Conservation (phyloP, 2,329 filamentous ascomycete species). For the Passalora sequoiae region DNA sequence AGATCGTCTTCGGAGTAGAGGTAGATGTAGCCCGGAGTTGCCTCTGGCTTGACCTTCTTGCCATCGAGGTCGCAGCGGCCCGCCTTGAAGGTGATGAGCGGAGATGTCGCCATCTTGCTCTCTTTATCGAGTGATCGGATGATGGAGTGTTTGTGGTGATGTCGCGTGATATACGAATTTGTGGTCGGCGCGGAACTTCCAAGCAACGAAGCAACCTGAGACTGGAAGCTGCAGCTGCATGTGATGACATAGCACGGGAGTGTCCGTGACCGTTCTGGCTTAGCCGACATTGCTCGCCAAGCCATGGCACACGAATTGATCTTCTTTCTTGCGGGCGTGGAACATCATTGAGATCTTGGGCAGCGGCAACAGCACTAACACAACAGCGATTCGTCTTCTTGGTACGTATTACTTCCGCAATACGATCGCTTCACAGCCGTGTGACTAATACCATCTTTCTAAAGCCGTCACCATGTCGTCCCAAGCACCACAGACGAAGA, state of each 20-base stretch:
- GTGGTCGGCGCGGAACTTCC: neutral
- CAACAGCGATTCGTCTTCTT: constrained; percentile 9
- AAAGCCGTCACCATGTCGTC: constrained; percentile 29
- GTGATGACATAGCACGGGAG: too few species aligned
- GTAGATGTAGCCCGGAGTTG: constrained; percentile 80
- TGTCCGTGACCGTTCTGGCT: too few species aligned
- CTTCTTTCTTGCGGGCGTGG: too few species aligned
- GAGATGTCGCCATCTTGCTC: constrained; percentile 66
- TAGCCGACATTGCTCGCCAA: too few species aligned
- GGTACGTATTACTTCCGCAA: constrained; percentile 7
- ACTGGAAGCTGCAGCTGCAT: too few species aligned
- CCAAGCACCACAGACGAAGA: constrained; percentile 62
- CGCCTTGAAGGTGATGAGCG: constrained; percentile 94
- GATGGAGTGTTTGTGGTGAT: constrained; percentile 1
- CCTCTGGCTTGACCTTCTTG: constrained; percentile 65
- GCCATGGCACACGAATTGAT: too few species aligned
- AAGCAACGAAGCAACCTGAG: neutral
- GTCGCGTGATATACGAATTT: constrained; percentile 3
- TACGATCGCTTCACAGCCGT: neutral
- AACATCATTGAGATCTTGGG: too few species aligned
- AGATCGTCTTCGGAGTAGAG: constrained; percentile 92
- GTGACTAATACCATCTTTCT: constrained; percentile 1
- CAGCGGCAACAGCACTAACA: constrained; percentile 10
- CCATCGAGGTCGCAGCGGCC: constrained; percentile 66
- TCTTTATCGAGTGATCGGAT: constrained; percentile 29